Evolutionary conservation across 768 basidiomycete genomes (phyloP).

Genomic region (Mycena belliarum): DNA sequence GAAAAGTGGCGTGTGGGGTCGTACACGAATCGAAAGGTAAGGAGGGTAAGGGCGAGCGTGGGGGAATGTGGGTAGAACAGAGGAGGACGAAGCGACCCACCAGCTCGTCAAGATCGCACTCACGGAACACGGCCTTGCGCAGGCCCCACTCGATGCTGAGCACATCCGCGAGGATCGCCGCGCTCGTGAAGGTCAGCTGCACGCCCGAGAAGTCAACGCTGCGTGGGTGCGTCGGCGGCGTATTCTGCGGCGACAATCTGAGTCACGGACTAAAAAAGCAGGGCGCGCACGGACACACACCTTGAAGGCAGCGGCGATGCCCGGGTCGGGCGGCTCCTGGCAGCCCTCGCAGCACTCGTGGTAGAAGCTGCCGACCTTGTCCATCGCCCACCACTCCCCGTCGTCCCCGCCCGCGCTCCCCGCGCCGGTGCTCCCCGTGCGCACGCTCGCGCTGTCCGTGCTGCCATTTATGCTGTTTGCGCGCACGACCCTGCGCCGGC

Average conservation of each 20-base stretch:
- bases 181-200: constrained; percentile 66
- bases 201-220: constrained; percentile 80
- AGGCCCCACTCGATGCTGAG: constrained; percentile 93
- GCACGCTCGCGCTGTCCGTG: constrained; percentile 1
- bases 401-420: constrained; percentile 28
- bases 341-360: constrained; percentile 79
- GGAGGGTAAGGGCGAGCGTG: not conserved
- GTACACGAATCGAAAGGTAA: too few relatives aligned
- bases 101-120: constrained; percentile 84
- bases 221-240: constrained; percentile 58
- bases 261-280: not conserved
- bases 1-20: too few relatives aligned
- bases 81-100: constrained; percentile 42
- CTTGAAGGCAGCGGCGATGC: constrained; percentile 71
- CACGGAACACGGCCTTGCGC: constrained; percentile 79
- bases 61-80: not conserved
- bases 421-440: not conserved
- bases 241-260: constrained; percentile 42
- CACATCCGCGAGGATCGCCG: constrained; percentile 86
- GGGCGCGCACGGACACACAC: constrained; percentile 31
- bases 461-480: constrained; percentile 27
- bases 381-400: constrained; percentile 82
- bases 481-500: constrained; percentile 64
- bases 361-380: constrained; percentile 85
- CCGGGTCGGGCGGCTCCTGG: constrained; percentile 68